Percentiles rank a stretch among this genome's conserved stretches.
phyloP scores from a whole-genome alignment of 768 basidiomycete species.

The Mycena capillaripes region DNA sequence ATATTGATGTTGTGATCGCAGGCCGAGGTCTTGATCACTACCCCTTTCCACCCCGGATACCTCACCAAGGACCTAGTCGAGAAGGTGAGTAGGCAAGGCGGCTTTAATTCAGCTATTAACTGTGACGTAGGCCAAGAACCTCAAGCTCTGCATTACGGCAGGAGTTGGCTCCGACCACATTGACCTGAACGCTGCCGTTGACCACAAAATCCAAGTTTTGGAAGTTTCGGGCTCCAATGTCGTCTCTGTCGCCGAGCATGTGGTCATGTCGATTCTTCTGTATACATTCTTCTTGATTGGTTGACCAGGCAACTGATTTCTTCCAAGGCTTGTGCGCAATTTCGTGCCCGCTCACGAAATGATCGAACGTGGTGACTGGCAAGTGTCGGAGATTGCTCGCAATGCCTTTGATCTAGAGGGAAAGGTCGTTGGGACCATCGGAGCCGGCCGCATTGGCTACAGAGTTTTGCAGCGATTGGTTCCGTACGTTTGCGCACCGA shows the following conservation, averaged over 20 bases:
- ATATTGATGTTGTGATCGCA: slow-evolving; percentile 46
- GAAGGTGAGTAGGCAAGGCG: slow-evolving; percentile 59
- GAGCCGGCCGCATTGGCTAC: slow-evolving; percentile 86
- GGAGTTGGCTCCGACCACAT: slow-evolving; percentile 94
- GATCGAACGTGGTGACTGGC: slow-evolving; percentile 90
- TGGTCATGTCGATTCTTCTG: slow-evolving; percentile 90
- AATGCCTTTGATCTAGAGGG: slow-evolving; percentile 91
- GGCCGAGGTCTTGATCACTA: slow-evolving; percentile 87
- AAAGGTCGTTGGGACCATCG: slow-evolving; percentile 94
- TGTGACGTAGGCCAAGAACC: slow-evolving; percentile 78
- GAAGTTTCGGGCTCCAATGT: slow-evolving; percentile 94
- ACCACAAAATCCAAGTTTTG: slow-evolving; percentile 83
- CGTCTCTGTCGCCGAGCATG: slow-evolving; percentile 92
- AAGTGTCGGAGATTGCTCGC: slow-evolving; percentile 86
- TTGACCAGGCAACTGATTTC: neutral
- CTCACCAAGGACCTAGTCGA: slow-evolving; percentile 80
- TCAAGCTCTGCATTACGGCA: slow-evolving; percentile 92
- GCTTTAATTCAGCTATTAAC: slow-evolving; percentile 11
- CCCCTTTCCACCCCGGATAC: slow-evolving; percentile 91
- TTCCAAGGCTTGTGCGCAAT: slow-evolving; percentile 80
- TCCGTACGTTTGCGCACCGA: slow-evolving; percentile 49
- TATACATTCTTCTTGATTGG: neutral
- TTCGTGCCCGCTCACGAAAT: slow-evolving; percentile 91
- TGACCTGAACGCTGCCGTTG: slow-evolving; percentile 90
- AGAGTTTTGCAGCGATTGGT: slow-evolving; percentile 84